Percentiles rank a stretch among this genome's conserved stretches.
These are phyloP conservation scores for Fusarium papillatum DNA, from an alignment of 2,329 filamentous ascomycete species.

Conservation along the genomic window DNA sequence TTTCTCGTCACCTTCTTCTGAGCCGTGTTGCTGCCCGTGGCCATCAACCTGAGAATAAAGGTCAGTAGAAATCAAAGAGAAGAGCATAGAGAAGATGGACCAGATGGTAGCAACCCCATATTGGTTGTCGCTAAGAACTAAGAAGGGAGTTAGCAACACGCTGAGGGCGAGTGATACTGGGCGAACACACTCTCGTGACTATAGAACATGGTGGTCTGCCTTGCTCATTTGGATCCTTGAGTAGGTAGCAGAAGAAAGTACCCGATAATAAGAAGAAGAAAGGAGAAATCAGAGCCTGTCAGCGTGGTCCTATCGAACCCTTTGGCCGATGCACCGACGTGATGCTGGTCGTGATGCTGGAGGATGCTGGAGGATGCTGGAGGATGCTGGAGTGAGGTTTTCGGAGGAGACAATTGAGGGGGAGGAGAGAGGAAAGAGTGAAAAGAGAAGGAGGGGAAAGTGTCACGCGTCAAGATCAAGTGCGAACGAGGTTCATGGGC, in stretches of 20 bases:
- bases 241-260: not conserved
- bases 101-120: conserved; percentile 97
- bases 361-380: conserved; percentile 21
- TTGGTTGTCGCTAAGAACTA: conserved; percentile 85
- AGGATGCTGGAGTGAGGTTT: conserved; percentile 13
- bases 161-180: not conserved
- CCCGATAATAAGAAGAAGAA: not conserved
- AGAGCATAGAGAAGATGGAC: conserved; percentile 62
- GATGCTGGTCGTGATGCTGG: conserved; percentile 20
- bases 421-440: conserved; percentile 10
- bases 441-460: not conserved
- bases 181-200: conserved; percentile 85
- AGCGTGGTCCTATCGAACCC: not conserved
- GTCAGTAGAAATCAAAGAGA: not conserved
- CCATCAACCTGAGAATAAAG: conserved; percentile 78
- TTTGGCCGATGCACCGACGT: not conserved
- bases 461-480: conserved; percentile 10
- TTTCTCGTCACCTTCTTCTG: conserved; percentile 85
- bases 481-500: not conserved
- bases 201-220: conserved; percentile 81
- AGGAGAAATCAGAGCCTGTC: not conserved
- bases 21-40: conserved; percentile 84
- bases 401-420: conserved; percentile 11
- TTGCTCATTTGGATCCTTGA: not conserved
- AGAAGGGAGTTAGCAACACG: conserved; percentile 40